These are phyloP conservation scores for Acanthamoeba triangularis DNA, from an alignment of 208 protist species.

Conservation along the genomic window DNA sequence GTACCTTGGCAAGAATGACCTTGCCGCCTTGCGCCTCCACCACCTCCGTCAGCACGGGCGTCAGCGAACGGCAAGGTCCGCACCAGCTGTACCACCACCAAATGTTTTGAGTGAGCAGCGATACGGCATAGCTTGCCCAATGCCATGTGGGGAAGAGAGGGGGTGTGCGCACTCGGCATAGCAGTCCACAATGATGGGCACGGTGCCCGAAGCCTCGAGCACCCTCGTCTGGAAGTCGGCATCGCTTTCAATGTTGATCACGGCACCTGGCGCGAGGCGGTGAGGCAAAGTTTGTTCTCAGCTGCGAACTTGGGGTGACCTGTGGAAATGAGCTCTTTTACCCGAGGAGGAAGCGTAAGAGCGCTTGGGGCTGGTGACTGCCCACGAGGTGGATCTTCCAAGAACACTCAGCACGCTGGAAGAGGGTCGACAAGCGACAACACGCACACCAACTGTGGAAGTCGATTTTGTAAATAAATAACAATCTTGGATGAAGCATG, in stretches of 20 bases:
- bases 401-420: neutral
- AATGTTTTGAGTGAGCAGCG: neutral
- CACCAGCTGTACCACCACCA: slow-evolving; percentile 56
- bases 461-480: too few relatives aligned
- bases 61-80: slow-evolving; percentile 19
- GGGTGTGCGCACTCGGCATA: slow-evolving; percentile 61
- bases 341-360: neutral
- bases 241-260: neutral
- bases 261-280: neutral
- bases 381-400: neutral
- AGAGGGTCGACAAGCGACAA: neutral
- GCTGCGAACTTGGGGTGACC: too few relatives aligned
- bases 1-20: slow-evolving; percentile 47
- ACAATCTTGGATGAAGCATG: too few relatives aligned
- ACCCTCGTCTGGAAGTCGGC: slow-evolving; percentile 60
- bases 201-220: slow-evolving; percentile 11
- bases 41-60: neutral
- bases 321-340: too few relatives aligned
- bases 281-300: too few relatives aligned
- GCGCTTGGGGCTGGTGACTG: neutral
- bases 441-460: neutral
- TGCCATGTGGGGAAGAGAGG: neutral
- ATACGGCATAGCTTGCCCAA: neutral
- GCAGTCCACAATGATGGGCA: slow-evolving; percentile 72
- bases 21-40: slow-evolving; percentile 53